phyloP scores from a whole-genome alignment of 257 asterid species.

The Solanum bulbocastanum region DNA sequence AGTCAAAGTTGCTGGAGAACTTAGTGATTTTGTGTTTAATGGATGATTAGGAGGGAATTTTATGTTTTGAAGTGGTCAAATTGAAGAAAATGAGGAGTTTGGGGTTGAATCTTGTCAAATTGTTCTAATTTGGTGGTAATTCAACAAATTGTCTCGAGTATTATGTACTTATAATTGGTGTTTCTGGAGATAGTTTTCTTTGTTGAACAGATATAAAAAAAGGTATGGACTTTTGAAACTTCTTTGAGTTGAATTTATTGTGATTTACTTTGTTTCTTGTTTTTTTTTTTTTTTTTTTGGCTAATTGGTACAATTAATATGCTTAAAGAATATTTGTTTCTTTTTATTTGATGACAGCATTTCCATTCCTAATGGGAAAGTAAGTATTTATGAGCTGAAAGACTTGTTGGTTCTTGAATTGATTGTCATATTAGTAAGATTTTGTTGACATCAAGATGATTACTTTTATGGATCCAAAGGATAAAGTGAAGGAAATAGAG shows the following conservation, averaged over 20 bases:
- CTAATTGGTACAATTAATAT: neutral
- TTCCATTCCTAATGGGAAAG: constrained; percentile 6
- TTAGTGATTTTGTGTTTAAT: neutral
- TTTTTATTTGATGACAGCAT: constrained; percentile 21
- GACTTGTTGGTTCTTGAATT: neutral
- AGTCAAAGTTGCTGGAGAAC: neutral
- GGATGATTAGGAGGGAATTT: constrained; percentile 1
- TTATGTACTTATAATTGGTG: constrained; percentile 1
- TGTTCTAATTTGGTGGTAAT: constrained; percentile 1
- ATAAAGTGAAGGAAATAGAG: constrained; percentile 29
- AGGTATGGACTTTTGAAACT: constrained; percentile 23
- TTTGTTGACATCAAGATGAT: constrained; percentile 27
- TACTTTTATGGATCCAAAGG: constrained; percentile 59
- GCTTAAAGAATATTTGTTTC: neutral
- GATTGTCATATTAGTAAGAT: neutral
- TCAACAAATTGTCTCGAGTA: constrained; percentile 1
- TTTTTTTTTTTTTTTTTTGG: neutral
- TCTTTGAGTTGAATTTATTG: neutral
- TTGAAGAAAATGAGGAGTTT: constrained; percentile 16
- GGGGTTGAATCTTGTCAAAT: neutral
- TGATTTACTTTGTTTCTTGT: neutral
- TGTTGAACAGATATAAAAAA: constrained; percentile 4
- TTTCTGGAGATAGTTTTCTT: constrained; percentile 22
- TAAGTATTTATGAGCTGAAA: constrained; percentile 10
- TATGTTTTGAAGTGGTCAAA: neutral